Conservation (phyloP, 768 basidiomycete species). For the Termitomyces sp. region DNA sequence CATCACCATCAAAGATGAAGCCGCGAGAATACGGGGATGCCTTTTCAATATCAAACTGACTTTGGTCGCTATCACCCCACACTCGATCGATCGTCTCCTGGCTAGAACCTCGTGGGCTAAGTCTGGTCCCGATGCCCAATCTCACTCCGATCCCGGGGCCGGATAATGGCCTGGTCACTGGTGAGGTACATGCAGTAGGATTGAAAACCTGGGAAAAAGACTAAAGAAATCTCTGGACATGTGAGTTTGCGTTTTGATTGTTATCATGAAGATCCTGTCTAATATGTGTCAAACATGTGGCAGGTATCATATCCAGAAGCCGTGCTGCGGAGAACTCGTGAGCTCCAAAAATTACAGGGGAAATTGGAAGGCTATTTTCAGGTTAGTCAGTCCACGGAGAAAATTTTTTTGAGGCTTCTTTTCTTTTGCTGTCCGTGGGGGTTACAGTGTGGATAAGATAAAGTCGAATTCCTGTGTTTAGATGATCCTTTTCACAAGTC, state of each 20-base stretch:
- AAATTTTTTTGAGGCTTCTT: background rate
- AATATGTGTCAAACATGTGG: background rate
- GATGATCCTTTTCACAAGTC: background rate
- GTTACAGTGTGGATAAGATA: background rate
- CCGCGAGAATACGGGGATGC: background rate
- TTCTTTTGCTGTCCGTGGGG: background rate
- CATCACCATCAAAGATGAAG: background rate
- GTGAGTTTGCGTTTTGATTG: too few relatives aligned
- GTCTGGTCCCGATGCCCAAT: background rate
- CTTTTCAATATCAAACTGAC: background rate
- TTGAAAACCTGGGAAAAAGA: background rate
- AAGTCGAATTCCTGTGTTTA: background rate
- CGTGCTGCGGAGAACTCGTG: background rate
- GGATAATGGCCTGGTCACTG: background rate
- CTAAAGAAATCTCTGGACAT: background rate
- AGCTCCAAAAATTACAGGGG: background rate
- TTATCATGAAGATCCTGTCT: constrained; percentile 1
- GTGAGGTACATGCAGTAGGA: background rate
- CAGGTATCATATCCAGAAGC: background rate
- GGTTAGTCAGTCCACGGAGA: too few relatives aligned
- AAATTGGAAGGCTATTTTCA: background rate
- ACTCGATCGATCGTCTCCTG: background rate
- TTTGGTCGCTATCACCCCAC: background rate
- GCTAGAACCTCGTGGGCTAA: background rate
- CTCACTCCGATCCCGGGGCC: background rate